Evolutionary conservation across 2,329 filamentous ascomycete genomes (phyloP).

Genomic region (Zymoseptoria tritici): DNA sequence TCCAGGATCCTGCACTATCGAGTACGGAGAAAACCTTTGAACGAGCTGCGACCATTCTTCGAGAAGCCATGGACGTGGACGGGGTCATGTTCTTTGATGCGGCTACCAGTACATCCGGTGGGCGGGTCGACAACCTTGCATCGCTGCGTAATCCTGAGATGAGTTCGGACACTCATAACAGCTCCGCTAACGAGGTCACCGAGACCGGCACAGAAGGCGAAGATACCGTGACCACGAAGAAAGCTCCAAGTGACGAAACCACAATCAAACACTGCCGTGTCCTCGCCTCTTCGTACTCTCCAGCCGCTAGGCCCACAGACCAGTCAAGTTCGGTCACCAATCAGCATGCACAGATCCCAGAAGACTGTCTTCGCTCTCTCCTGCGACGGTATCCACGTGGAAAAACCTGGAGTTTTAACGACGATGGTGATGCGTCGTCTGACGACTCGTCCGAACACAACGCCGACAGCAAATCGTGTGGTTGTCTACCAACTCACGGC

Average conservation of each 20-base stretch:
- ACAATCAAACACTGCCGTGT: conserved; percentile 15
- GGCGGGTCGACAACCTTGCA: conserved; percentile 14
- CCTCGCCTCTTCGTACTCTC: conserved; percentile 15
- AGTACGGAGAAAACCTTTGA: conserved; percentile 32
- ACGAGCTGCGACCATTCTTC: conserved; percentile 42
- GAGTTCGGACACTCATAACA: conserved; percentile 14
- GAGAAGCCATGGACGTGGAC: conserved; percentile 43
- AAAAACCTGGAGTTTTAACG: conserved; percentile 30
- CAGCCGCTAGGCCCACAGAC: neutral
- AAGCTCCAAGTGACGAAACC: conserved; percentile 4
- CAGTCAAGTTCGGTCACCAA: neutral
- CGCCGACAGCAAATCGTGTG: conserved; percentile 11
- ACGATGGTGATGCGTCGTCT: conserved; percentile 20
- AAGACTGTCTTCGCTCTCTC: conserved; percentile 18
- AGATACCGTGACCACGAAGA: conserved; percentile 9
- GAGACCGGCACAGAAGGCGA: conserved; percentile 16
- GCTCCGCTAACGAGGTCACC: conserved; percentile 9
- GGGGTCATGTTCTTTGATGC: conserved; percentile 41
- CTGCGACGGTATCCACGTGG: conserved; percentile 29
- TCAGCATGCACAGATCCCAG: conserved; percentile 11
- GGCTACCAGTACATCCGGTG: conserved; percentile 22
- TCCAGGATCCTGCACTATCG: conserved; percentile 9
- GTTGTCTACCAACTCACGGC: conserved; percentile 1
- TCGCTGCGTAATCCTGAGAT: conserved; percentile 9
- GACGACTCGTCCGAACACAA: conserved; percentile 19